A percentile compares a stretch with the other conserved stretches of the same genome.
Conservation (phyloP, 768 basidiomycete genomes). For the Tubosaeta sp. region DNA sequence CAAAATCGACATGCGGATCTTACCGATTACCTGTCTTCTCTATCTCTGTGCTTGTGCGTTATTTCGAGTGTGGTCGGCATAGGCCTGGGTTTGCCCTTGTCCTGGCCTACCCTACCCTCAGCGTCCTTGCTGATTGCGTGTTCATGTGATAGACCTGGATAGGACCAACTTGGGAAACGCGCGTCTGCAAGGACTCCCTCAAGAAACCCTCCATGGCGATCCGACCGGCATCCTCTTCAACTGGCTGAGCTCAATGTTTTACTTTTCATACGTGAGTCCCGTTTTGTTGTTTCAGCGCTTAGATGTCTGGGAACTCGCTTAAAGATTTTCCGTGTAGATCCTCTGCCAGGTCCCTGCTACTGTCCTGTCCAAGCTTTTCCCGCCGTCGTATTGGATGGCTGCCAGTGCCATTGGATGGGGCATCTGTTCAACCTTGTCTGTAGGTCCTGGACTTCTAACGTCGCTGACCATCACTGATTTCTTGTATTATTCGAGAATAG, state of each 20-base stretch:
- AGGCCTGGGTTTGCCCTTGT: neutral
- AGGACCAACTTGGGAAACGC: conserved; percentile 79
- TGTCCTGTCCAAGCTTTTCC: conserved; percentile 60
- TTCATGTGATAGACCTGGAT: conserved; percentile 45
- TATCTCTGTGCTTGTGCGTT: conserved; percentile 72
- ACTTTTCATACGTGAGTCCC: conserved; percentile 65
- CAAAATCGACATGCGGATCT: conserved; percentile 34
- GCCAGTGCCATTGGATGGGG: conserved; percentile 70
- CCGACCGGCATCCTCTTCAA: conserved; percentile 60
- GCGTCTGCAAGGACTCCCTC: conserved; percentile 65
- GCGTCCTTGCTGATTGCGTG: neutral
- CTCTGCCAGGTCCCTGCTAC: conserved; percentile 66
- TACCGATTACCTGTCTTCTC: conserved; percentile 62
- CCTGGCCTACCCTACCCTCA: neutral
- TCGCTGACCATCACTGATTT: neutral
- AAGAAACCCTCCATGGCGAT: conserved; percentile 65
- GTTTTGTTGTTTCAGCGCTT: too few relatives aligned
- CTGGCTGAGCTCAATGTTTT: conserved; percentile 75
- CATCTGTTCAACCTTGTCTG: conserved; percentile 68
- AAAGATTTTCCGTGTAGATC: conserved; percentile 40
- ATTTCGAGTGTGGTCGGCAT: neutral
- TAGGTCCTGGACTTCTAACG: conserved; percentile 20
- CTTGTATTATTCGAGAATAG: conserved; percentile 30
- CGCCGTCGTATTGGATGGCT: conserved; percentile 66
- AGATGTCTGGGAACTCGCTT: neutral